Evolutionary conservation across 2,329 filamentous ascomycete species (phyloP).

Genomic region (Colletotrichum karsti): DNA sequence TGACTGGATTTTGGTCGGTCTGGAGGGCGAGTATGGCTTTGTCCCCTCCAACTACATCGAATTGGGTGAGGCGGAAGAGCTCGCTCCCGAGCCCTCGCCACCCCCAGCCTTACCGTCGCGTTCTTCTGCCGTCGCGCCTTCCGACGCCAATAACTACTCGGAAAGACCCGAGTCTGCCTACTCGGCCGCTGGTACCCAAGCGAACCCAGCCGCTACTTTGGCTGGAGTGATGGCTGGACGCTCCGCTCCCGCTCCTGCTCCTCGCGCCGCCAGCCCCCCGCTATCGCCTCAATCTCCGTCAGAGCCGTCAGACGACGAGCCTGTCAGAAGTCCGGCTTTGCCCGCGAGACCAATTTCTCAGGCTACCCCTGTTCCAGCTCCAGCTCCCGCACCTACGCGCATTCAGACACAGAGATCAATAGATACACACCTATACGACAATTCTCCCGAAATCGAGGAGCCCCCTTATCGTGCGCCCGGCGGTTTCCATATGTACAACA

Average conservation of each 20-base stretch:
- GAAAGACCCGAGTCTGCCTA: conserved; percentile 28
- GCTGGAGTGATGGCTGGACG: conserved; percentile 64
- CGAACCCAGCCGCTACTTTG: conserved; percentile 60
- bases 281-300: conserved; percentile 38
- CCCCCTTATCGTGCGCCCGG: conserved; percentile 58
- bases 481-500: conserved; percentile 93
- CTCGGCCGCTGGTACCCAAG: conserved; percentile 32
- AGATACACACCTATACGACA: conserved; percentile 31
- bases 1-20: conserved; percentile 94
- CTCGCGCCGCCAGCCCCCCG: conserved; percentile 57
- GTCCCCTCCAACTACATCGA: conserved; percentile 97
- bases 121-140: conserved; percentile 25
- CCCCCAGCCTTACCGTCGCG: conserved; percentile 41
- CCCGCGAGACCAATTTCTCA: conserved; percentile 41
- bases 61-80: conserved; percentile 54
- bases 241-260: conserved; percentile 46
- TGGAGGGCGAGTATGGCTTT: conserved; percentile 89
- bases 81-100: conserved; percentile 42
- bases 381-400: conserved; percentile 14
- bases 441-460: conserved; percentile 33
- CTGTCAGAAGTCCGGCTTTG: conserved; percentile 45
- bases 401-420: conserved; percentile 34
- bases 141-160: conserved; percentile 1
- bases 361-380: conserved; percentile 28
- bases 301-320: conserved; percentile 41